Evolutionary conservation across 2,329 filamentous ascomycete species (phyloP), one percentile per base, ranked within the genome.

Genomic region (Neoscytalidium dimidiatum): DNA sequence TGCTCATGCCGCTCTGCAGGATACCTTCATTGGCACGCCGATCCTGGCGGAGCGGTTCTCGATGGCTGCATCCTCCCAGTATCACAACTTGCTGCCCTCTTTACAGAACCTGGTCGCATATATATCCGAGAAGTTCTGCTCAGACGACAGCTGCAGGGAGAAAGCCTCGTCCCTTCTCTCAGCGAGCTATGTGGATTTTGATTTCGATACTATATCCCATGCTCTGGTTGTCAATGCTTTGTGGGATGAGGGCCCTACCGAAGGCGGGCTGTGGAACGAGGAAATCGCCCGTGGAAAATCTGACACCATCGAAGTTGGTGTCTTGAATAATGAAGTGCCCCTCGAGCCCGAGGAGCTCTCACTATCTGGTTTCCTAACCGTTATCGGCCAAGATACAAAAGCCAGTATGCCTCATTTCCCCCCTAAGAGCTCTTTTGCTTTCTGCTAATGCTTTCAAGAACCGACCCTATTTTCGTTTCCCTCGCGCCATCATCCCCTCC

Each of bases 401-500:
- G 87, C 92, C 11, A 84, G 85, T 86, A 81, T 63, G 78, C 64
- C 38, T 33, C 46, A 21, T 21, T 19, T n/a, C 38, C 26, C 33
- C 23, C 46, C 49, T 17, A 31, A 17, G n/a, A 56, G 46, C 46
- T 17, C 21, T 29, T 21, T 19, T n/a, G 51, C 38, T 57, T 66
- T 64, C 13, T 17, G 58, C 68, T 66, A 62, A 67, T 68, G 60
- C 41, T n/a, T 11, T 8, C 14, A 58, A 68, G 90, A 90, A 43
- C 85, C 91, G 1, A 91, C 92, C 0, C 81, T 94, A 51, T 97
- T 98, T 80, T 88, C 91, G 48, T 95, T 96, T 69, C 89, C 92
- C 2, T 88, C 92, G 2, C 88, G 93, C 0, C 94, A 97, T 76
- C 87, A 90, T 69, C 81, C 85, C 13, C 78, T 86, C 14, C 76